Evolutionary conservation across 1,284 basidiomycete genomes (phyloP).

Genomic region (Ceraceosorus bombacis): DNA sequence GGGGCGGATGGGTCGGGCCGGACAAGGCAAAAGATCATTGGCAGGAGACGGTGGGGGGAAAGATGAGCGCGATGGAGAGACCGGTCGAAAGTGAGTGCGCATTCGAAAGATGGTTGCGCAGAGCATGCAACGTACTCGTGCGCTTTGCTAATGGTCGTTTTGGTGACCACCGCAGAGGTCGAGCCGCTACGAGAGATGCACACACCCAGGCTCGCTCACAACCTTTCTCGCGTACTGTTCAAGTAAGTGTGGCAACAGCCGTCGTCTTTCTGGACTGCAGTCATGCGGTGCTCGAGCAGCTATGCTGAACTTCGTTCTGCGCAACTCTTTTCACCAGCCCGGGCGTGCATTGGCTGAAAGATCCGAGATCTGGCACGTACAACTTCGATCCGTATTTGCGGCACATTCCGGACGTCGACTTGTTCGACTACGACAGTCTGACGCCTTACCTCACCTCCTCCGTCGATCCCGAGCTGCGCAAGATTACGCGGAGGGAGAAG

Average conservation of each 20-base stretch:
- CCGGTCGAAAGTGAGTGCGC: background rate
- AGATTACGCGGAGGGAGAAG: conserved; percentile 58
- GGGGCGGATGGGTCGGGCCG: background rate
- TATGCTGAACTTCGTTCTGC: background rate
- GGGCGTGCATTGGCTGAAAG: conserved; percentile 83
- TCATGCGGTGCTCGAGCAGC: background rate
- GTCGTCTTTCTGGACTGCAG: background rate
- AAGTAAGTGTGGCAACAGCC: conserved; percentile 11
- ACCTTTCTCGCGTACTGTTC: conserved; percentile 59
- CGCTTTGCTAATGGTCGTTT: no score
- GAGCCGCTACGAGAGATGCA: conserved; percentile 42
- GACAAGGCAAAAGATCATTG: conserved; percentile 1
- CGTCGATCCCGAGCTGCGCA: conserved; percentile 64
- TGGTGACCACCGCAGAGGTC: conserved; percentile 6
- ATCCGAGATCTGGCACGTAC: conserved; percentile 76
- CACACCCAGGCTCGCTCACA: conserved; percentile 67
- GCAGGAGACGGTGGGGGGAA: conserved; percentile 4
- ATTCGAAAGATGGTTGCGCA: no score
- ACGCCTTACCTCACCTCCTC: conserved; percentile 73
- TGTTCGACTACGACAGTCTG: conserved; percentile 81
- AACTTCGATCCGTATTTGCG: conserved; percentile 71
- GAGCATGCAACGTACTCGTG: no score
- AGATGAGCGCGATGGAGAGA: conserved; percentile 1
- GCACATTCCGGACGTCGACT: conserved; percentile 67
- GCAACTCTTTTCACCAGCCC: conserved; percentile 54